Evolutionary conservation across 345 rosid species (phyloP).

Genomic region (Erodium maritimum): DNA sequence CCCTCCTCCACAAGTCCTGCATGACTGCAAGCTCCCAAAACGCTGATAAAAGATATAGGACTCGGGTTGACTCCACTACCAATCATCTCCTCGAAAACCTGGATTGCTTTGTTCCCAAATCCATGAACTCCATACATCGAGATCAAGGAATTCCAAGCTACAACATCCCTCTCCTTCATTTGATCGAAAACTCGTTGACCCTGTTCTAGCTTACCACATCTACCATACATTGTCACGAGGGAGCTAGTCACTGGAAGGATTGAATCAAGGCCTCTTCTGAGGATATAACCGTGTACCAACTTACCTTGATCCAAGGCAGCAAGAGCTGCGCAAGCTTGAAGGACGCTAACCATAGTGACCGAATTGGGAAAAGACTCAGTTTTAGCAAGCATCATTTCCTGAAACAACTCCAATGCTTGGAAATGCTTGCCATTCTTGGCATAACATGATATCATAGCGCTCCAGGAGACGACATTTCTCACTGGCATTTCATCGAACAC

Average conservation of each 20-base stretch:
- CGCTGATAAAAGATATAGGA: slow-evolving; percentile 52
- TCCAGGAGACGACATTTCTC: slow-evolving; percentile 82
- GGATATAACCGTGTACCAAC: slow-evolving; percentile 63
- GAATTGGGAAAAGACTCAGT: slow-evolving; percentile 47
- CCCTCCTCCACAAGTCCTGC: slow-evolving; percentile 82
- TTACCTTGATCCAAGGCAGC: slow-evolving; percentile 79
- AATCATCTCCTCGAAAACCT: slow-evolving; percentile 58
- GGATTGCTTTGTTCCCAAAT: slow-evolving; percentile 56
- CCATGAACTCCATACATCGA: slow-evolving; percentile 80
- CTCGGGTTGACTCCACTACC: slow-evolving; percentile 45
- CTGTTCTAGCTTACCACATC: slow-evolving; percentile 63
- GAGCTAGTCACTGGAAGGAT: slow-evolving; percentile 73
- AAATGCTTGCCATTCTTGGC: slow-evolving; percentile 53
- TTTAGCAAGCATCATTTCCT: slow-evolving; percentile 45
- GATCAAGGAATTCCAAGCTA: slow-evolving; percentile 82
- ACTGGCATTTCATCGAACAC: slow-evolving; percentile 51
- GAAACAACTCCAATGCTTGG: slow-evolving; percentile 56
- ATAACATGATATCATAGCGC: slow-evolving; percentile 78
- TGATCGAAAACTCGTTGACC: slow-evolving; percentile 57
- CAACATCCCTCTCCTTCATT: slow-evolving; percentile 58
- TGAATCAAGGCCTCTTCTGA: slow-evolving; percentile 64
- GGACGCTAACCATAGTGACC: slow-evolving; percentile 82
- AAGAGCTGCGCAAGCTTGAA: slow-evolving; percentile 83
- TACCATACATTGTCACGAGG: slow-evolving; percentile 64
- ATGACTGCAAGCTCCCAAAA: slow-evolving; percentile 94